Conservation (phyloP, 1,139 yeast species). For the Candida glucosophila region DNA sequence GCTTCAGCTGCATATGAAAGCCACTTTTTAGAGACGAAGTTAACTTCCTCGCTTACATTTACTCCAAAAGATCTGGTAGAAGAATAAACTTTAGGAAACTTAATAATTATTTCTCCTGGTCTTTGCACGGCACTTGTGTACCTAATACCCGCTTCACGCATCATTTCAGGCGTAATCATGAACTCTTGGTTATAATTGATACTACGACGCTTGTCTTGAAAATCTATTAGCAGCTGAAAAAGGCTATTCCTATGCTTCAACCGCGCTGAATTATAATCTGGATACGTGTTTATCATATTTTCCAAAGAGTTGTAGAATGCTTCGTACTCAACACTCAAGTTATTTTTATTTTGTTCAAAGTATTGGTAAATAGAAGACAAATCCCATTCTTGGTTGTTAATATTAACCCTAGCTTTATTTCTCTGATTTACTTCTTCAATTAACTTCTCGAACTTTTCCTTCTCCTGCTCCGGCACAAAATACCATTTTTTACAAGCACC, state of each 20-base stretch:
- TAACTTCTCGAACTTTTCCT: conserved; percentile 51
- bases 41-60: conserved; percentile 45
- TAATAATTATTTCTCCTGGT: conserved; percentile 54
- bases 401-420: conserved; percentile 12
- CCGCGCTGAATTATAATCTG: conserved; percentile 33
- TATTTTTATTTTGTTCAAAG: conserved; percentile 8
- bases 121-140: conserved; percentile 41
- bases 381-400: conserved; percentile 16
- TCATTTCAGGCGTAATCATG: conserved; percentile 39
- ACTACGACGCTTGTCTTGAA: conserved; percentile 4
- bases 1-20: conserved; percentile 38
- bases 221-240: conserved; percentile 19
- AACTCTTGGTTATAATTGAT: conserved; percentile 27
- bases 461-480: conserved; percentile 63
- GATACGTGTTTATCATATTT: conserved; percentile 18
- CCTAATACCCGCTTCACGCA: conserved; percentile 39
- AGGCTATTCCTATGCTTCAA: conserved; percentile 14
- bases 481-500: conserved; percentile 78
- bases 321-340: conserved; percentile 14
- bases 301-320: conserved; percentile 21
- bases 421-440: conserved; percentile 11
- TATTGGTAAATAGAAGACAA: conserved; percentile 11
- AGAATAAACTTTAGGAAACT: conserved; percentile 48
- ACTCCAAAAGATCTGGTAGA: conserved; percentile 46
- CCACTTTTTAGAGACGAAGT: conserved; percentile 57